phyloP scores from a whole-genome alignment of 2,329 filamentous ascomycete species.

The Lizonia empirigonia region DNA sequence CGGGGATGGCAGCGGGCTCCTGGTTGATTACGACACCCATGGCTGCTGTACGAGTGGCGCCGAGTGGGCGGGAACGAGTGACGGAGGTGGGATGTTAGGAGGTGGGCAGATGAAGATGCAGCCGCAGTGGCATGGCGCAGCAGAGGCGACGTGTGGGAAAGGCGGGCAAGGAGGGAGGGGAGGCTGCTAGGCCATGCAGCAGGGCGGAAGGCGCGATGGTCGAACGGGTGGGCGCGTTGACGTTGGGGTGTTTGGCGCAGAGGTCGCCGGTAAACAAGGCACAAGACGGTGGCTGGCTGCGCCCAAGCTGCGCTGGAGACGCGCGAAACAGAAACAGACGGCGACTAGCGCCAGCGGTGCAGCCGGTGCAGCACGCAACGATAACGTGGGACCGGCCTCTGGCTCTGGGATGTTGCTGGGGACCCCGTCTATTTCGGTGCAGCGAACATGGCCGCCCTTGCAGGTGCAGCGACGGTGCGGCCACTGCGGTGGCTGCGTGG shows the following conservation, averaged over 20 bases:
- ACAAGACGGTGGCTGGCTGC: conserved; percentile 20
- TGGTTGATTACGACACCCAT: conserved; percentile 81
- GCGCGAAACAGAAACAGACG: conserved; percentile 32
- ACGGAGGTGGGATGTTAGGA: conserved; percentile 24
- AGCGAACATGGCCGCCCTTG: conserved; percentile 8
- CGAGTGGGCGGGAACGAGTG: conserved; percentile 39
- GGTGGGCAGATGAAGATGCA: conserved; percentile 12
- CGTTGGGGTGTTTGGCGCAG: conserved; percentile 3
- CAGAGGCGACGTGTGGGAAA: conserved; percentile 5
- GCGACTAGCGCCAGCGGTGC: conserved; percentile 31
- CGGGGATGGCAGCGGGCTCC: conserved; percentile 75
- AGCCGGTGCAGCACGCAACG: conserved; percentile 33
- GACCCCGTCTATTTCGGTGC: background rate
- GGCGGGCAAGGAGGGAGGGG: conserved; percentile 3
- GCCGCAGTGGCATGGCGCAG: conserved; percentile 32
- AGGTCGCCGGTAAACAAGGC: conserved; percentile 28
- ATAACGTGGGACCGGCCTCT: conserved; percentile 26
- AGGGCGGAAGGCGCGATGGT: conserved; percentile 14
- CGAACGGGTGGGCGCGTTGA: conserved; percentile 9
- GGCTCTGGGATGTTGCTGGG: background rate
- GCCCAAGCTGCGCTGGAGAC: conserved; percentile 13
- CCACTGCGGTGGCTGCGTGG: too few relatives aligned
- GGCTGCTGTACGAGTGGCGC: conserved; percentile 39
- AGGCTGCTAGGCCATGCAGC: conserved; percentile 8
- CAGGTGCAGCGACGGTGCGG: conserved; percentile 3